Percentiles rank a stretch among this genome's conserved stretches.
Evolutionary conservation across 169 alveolate genomes (phyloP).

Genomic region (Eimeria tenella): DNA sequence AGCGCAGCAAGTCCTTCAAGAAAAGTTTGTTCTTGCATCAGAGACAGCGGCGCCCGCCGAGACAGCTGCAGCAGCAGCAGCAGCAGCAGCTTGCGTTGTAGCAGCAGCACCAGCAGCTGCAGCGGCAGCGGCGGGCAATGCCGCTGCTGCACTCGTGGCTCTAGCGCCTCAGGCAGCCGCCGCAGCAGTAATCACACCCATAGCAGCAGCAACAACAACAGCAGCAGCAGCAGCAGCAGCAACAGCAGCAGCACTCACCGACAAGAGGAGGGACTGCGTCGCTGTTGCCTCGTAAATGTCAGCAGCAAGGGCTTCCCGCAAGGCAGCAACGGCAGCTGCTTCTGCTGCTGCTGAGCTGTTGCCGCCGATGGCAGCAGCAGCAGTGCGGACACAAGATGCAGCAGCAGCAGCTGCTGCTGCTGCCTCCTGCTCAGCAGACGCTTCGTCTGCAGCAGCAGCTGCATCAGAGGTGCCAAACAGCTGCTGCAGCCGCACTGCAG

Average conservation of each 20-base stretch:
- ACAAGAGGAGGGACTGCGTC: background rate
- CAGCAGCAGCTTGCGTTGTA: background rate
- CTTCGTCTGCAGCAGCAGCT: conserved; percentile 14
- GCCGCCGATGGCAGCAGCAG: conserved; percentile 4
- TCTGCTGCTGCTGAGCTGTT: conserved; percentile 54
- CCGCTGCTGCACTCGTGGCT: background rate
- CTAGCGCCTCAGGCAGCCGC: background rate
- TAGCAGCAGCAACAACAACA: conserved; percentile 21
- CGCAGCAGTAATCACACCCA: background rate
- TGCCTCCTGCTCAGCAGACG: background rate
- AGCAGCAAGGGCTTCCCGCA: conserved; percentile 54
- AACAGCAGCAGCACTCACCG: background rate
- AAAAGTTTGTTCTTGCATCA: background rate
- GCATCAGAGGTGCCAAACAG: background rate
- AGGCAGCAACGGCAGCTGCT: background rate
- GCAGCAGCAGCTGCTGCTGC: conserved; percentile 32
- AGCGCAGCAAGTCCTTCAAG: conserved; percentile 46
- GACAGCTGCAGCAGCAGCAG: conserved; percentile 43
- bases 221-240: conserved; percentile 42
- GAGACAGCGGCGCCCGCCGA: conserved; percentile 47
- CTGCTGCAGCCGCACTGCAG: conserved; percentile 16
- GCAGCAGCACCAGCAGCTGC: conserved; percentile 14
- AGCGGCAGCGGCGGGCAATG: background rate
- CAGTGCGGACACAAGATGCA: conserved; percentile 33
- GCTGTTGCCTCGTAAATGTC: conserved; percentile 33